Evolutionary conservation across 78 protist species (phyloP).

Genomic region (Dictyostelium brefeldianum): DNA sequence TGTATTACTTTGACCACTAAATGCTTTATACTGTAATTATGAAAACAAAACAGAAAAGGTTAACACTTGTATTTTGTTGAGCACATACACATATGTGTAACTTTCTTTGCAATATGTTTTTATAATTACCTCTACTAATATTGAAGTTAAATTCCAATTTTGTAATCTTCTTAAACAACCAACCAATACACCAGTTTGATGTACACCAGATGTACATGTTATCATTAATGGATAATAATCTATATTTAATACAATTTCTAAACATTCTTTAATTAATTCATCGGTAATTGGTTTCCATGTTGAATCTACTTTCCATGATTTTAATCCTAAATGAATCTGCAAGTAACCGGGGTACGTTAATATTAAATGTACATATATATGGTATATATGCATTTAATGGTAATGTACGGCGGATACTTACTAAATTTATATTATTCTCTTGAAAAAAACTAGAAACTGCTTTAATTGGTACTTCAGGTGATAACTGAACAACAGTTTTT

Average conservation of each 20-base stretch:
- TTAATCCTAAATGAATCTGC: conserved; percentile 88
- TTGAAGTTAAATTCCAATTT: conserved; percentile 89
- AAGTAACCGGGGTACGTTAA: too few species aligned
- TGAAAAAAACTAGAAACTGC: conserved; percentile 83
- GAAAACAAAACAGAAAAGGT: neutral
- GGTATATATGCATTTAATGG: neutral
- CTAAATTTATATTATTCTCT: conserved; percentile 83
- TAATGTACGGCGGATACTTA: neutral
- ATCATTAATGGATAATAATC: conserved; percentile 88
- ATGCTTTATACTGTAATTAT: conserved; percentile 48
- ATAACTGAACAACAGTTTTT: conserved; percentile 85
- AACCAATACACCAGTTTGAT: conserved; percentile 90
- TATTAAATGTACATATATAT: neutral
- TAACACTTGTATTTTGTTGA: neutral
- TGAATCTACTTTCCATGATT: conserved; percentile 87
- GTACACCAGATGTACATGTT: conserved; percentile 90
- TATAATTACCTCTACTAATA: conserved; percentile 84
- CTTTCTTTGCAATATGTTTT: too few species aligned
- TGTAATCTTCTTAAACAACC: conserved; percentile 93
- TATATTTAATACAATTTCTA: conserved; percentile 86
- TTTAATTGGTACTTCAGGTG: conserved; percentile 90
- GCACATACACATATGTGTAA: neutral
- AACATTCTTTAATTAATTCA: conserved; percentile 89
- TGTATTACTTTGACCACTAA: conserved; percentile 71
- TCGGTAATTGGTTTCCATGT: conserved; percentile 90